Evolutionary conservation across 2,329 filamentous ascomycete genomes (phyloP), one percentile per base, ranked within the genome.

Genomic region (Colletotrichum sp.): DNA sequence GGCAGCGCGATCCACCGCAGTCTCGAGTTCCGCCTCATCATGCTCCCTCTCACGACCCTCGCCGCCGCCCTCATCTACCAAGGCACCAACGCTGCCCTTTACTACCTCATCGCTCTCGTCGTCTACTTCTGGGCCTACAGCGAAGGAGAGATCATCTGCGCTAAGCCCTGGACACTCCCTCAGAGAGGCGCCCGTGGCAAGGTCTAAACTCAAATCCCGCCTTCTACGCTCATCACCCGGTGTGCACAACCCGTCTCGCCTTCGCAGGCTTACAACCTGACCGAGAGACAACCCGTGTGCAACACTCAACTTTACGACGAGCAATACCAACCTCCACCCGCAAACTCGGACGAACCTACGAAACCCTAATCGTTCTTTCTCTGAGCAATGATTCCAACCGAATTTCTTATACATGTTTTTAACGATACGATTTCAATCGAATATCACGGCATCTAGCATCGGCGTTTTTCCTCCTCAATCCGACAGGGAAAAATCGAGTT

Each of bases 111-210:
- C 77, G 96, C 94, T 25, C 93, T 98, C 87, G 89, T 88, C 9
- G 93, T 97, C 16, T 99, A 98, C 85, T 98, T 98, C 81, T 98
- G 96, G 96, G 97, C 95, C 2, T 98, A 98, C 82, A 97, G 94
- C 81, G 96, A 99, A 85, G 97, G 97, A 85, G 97, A 99, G 92
- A 90, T 93, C 73, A 91, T 94, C 71, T 94, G 93, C 82, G 87
- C 91, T 61, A 90, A 91, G 80, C 93, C 93, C 19, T 95, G 93
- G 93, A 93, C 93, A 66, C 86, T 95, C 66, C 93, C 93, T 4
- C 89, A 91, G 81, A 87, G 90, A 79, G 85, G 86, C 60, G 81
- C 83, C 25, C 77, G 79, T 13, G 71, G 68, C n/a, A 59, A 61
- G 30, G 73, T 73, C 57, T 67, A 77, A 66, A 64, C 8, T 22